Base-by-base conservation (phyloP, 208 protist genomes). In the Crithidia mellificae region DNA sequence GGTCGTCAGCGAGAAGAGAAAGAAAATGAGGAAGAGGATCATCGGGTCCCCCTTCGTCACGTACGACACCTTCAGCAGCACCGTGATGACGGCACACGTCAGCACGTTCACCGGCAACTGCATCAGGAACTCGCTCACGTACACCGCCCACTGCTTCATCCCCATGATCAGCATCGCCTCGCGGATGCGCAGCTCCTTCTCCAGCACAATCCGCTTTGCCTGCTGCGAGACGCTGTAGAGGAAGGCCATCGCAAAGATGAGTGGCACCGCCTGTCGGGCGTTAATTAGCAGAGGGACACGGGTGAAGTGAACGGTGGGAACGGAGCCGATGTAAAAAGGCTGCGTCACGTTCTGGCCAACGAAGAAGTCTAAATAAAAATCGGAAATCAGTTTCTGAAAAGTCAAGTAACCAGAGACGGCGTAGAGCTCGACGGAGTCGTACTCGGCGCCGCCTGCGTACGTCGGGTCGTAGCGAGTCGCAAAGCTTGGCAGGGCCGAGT, bases 161-260 rank as follows among this genome's bases (percentile, higher is more conserved):
- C 89, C 89, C 89, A 94, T 94, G 68, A 94, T 92, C 32, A 91
- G 74, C 78, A 92, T 82, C 22, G 82, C 78, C 63, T 94, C 82
- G 24, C 84, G 80, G 12, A 94, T 76, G 38, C 83, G 83, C 51
- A 90, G 58, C 66, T 94, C 89, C 67, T 94, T 94, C 55, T 94
- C 85, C 34, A 86, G 22, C 22, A 94, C 88, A 52, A 94, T 77
- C 8, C 81, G 81, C 68, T 84, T 89, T 2, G 84, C 83, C 69
- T 81, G 71, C 72, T 86, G 84, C 2, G 78, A 80, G 9, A 94
- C 77, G 19, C 80, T 78, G 73, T 90, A 89, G 29, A 94, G 78
- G 67, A 82, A 94, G 24, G 69, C 78, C 17, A 92, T 61, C 15
- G 87, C 84, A 47, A 92, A 38, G 38, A 92, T 74, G 27, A 89